These are phyloP conservation scores for Tolypocladium pustulatum DNA, from an alignment of 2,329 filamentous ascomycete species.

Conservation along the genomic window DNA sequence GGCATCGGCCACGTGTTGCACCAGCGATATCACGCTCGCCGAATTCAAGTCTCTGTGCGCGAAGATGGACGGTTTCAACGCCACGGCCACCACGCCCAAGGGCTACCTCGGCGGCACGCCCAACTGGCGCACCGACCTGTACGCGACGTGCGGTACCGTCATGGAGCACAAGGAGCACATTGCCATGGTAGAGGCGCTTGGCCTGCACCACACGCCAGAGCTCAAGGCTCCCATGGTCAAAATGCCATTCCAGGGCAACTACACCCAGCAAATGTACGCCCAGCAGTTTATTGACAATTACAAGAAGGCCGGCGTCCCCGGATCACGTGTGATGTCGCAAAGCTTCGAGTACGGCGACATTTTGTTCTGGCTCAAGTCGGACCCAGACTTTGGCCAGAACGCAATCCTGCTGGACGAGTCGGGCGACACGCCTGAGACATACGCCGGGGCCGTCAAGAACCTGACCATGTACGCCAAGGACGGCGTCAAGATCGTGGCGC, in stretches of 20 bases:
- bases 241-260: conserved; percentile 57
- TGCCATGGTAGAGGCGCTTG: conserved; percentile 42
- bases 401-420: conserved; percentile 56
- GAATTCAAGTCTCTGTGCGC: conserved; percentile 60
- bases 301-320: conserved; percentile 38
- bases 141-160: conserved; percentile 52
- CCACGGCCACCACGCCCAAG: conserved; percentile 43
- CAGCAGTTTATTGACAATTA: conserved; percentile 56
- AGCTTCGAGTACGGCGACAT: conserved; percentile 55
- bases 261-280: conserved; percentile 54
- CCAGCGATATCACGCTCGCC: conserved; percentile 55
- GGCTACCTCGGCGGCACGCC: conserved; percentile 50
- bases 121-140: conserved; percentile 54
- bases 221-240: conserved; percentile 56
- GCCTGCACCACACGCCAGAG: conserved; percentile 55
- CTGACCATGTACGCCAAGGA: conserved; percentile 43
- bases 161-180: conserved; percentile 54
- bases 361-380: conserved; percentile 54
- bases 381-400: conserved; percentile 49
- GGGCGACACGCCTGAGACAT: conserved; percentile 40
- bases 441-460: conserved; percentile 42
- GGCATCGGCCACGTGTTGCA: conserved; percentile 59
- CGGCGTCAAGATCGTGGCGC: conserved; percentile 53
- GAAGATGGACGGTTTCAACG: conserved; percentile 59
- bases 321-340: conserved; percentile 49